phyloP scores from a whole-genome alignment of 73 alveolate genomes.

The Durusdinium trenchii region DNA sequence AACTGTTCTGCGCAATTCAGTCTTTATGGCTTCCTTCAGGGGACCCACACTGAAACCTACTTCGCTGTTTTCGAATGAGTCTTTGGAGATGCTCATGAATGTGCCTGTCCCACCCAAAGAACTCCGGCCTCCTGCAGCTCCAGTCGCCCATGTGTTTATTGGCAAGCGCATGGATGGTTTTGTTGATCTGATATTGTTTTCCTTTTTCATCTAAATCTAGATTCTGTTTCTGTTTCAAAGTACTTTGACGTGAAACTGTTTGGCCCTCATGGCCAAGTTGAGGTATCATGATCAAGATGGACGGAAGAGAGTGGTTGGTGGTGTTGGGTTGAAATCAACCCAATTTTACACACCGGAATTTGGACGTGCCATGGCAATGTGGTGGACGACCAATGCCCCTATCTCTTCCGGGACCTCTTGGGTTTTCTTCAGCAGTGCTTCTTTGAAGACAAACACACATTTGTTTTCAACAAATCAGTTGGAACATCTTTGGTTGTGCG shows the following conservation, averaged over 20 bases:
- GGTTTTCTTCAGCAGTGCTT: no score
- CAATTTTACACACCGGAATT: conserved; percentile 27
- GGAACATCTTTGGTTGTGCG: no score
- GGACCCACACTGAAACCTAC: conserved; percentile 27
- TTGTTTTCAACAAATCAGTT: no score
- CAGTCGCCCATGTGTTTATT: neutral
- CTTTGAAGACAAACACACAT: no score
- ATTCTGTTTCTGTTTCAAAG: no score
- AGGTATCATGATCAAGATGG: neutral
- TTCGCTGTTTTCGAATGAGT: neutral
- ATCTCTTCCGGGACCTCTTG: neutral
- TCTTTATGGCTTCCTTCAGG: conserved; percentile 22
- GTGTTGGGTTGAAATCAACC: neutral
- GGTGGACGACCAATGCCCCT: conserved; percentile 16
- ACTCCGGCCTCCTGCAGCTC: conserved; percentile 24
- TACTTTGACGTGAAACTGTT: no score
- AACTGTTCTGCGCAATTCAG: neutral
- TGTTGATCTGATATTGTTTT: no score
- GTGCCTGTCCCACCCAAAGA: neutral
- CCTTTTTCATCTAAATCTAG: no score
- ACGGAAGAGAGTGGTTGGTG: neutral
- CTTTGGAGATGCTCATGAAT: neutral
- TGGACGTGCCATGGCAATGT: neutral
- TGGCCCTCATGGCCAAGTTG: no score
- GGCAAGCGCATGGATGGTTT: neutral